phyloP scores from a whole-genome alignment of 805 yeast species.

The Candida montana region DNA sequence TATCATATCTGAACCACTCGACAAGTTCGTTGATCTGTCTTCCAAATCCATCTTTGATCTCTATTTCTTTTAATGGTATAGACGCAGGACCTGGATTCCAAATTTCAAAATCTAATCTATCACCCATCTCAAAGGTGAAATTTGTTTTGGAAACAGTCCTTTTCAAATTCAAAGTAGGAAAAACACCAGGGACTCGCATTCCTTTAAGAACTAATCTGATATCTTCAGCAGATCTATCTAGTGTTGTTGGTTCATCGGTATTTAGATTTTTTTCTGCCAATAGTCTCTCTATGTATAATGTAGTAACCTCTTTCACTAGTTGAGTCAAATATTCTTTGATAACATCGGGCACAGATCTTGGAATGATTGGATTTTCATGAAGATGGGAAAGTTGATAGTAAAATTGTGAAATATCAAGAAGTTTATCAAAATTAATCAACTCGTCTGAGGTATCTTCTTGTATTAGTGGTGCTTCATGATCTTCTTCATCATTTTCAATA shows the following conservation, averaged over 20 bases:
- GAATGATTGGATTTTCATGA: background rate
- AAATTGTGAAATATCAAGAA: background rate
- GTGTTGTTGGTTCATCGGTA: background rate
- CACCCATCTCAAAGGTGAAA: background rate
- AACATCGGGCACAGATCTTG: background rate
- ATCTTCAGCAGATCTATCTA: too few species aligned
- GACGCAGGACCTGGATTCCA: background rate
- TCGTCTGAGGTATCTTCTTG: background rate
- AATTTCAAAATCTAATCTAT: conserved; percentile 3
- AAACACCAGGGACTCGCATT: background rate
- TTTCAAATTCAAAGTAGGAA: background rate
- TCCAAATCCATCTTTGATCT: background rate
- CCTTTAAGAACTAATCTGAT: background rate
- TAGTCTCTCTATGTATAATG: background rate
- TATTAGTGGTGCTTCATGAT: too few species aligned
- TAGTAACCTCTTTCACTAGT: background rate
- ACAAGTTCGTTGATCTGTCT: background rate
- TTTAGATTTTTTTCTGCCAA: background rate
- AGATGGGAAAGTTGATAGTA: background rate
- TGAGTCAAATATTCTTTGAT: background rate
- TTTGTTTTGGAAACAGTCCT: background rate
- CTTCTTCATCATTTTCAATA: too few species aligned
- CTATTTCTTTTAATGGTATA: background rate
- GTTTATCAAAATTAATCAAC: background rate
- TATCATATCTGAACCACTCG: background rate